Conservation (phyloP, 2,329 filamentous ascomycete species). For the Aspergillus calidoustus region DNA sequence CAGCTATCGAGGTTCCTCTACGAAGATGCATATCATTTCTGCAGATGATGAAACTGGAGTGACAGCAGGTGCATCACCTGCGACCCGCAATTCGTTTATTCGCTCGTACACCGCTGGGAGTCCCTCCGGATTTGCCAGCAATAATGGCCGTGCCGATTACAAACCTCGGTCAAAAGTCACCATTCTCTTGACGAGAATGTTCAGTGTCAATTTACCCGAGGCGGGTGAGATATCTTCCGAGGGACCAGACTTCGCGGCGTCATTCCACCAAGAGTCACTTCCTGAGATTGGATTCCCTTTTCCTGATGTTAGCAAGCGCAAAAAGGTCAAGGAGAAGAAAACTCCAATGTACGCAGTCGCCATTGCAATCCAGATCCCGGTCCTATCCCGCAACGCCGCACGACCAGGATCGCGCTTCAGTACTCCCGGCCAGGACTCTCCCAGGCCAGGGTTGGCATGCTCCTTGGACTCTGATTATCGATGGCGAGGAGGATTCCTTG, state of each 20-base stretch:
- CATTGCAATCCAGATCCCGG: constrained; percentile 59
- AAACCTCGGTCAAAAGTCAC: constrained; percentile 54
- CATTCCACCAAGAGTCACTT: constrained; percentile 39
- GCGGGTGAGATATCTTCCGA: constrained; percentile 44
- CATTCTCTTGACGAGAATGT: constrained; percentile 62
- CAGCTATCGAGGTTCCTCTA: constrained; percentile 62
- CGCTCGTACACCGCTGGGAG: constrained; percentile 46
- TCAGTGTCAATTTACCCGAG: constrained; percentile 60
- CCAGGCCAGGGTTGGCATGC: constrained; percentile 41
- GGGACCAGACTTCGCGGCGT: constrained; percentile 35
- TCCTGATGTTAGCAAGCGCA: constrained; percentile 45
- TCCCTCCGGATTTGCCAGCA: constrained; percentile 32
- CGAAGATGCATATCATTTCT: constrained; percentile 63
- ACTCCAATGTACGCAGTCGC: constrained; percentile 65
- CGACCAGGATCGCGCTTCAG: constrained; percentile 44
- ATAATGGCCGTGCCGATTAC: constrained; percentile 33
- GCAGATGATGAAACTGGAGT: constrained; percentile 41
- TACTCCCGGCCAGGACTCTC: constrained; percentile 37
- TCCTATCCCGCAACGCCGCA: constrained; percentile 38
- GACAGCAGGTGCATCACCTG: constrained; percentile 31
- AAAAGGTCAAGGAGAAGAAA: constrained; percentile 56
- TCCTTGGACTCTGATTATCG: constrained; percentile 49
- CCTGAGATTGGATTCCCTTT: constrained; percentile 44
- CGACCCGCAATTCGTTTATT: constrained; percentile 39
- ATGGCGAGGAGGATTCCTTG: constrained; percentile 41